These are phyloP conservation scores for Phytopythium cucurbitacearum DNA, from an alignment of 352 stramenopile species.

Conservation along the genomic window DNA sequence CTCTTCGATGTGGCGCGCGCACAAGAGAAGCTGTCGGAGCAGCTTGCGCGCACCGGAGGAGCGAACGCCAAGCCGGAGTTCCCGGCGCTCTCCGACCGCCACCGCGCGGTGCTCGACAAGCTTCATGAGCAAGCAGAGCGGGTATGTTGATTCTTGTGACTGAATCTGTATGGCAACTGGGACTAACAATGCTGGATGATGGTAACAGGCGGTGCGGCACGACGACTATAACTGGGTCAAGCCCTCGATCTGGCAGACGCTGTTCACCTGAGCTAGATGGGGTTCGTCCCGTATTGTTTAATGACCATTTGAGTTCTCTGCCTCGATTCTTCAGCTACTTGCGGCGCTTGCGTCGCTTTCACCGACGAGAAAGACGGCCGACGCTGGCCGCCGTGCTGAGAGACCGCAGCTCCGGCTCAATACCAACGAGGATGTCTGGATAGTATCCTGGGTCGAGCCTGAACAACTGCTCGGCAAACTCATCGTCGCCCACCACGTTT, in stretches of 20 bases:
- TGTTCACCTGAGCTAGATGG: slow-evolving; percentile 53
- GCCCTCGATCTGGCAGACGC: slow-evolving; percentile 85
- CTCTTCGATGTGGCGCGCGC: slow-evolving; percentile 93
- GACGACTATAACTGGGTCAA: slow-evolving; percentile 95
- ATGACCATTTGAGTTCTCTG: background rate
- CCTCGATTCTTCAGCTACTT: too few species aligned
- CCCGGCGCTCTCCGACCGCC: slow-evolving; percentile 50
- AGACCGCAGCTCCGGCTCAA: too few species aligned
- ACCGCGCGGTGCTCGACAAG: slow-evolving; percentile 72
- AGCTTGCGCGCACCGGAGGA: slow-evolving; percentile 40
- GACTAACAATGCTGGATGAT: slow-evolving; percentile 8
- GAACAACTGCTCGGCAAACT: too few species aligned
- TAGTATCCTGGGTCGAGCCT: too few species aligned
- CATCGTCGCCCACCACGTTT: too few species aligned
- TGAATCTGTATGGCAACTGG: background rate
- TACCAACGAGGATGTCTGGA: too few species aligned
- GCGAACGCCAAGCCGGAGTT: slow-evolving; percentile 22
- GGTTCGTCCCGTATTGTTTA: background rate
- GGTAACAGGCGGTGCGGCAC: slow-evolving; percentile 56
- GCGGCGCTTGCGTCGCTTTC: too few species aligned
- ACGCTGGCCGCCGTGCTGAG: too few species aligned
- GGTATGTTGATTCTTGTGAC: slow-evolving; percentile 19
- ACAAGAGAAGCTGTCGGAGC: slow-evolving; percentile 73
- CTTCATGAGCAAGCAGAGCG: slow-evolving; percentile 77
- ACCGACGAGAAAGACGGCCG: too few species aligned